Conservation (phyloP, 1,284 basidiomycete genomes). For the Cryptococcus sp. region DNA sequence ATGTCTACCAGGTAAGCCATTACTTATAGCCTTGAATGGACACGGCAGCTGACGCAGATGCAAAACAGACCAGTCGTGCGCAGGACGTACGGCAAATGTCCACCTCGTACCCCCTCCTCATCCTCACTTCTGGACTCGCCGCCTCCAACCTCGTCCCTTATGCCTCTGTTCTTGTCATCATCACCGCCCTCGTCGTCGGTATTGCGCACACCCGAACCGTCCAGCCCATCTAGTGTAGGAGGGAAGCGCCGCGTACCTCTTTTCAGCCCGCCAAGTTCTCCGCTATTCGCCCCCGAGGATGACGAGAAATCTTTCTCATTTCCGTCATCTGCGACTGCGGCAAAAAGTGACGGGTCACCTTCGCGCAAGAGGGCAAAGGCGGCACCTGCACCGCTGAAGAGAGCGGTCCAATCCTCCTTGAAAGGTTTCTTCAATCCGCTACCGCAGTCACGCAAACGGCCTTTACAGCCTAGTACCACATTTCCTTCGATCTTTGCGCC, state of each 20-base stretch:
- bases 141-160: conserved; percentile 9
- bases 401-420: conserved; percentile 26
- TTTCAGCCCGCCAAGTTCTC: conserved; percentile 4
- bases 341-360: background rate
- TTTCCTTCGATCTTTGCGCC: conserved; percentile 1
- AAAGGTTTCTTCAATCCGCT: conserved; percentile 39
- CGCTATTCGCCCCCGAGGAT: conserved; percentile 12
- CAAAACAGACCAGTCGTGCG: conserved; percentile 29
- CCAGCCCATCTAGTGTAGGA: conserved; percentile 1
- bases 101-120: conserved; percentile 14
- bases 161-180: conserved; percentile 10
- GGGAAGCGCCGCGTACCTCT: background rate
- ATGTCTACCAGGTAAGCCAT: conserved; percentile 11
- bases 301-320: conserved; percentile 11
- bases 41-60: background rate
- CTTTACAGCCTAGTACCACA: conserved; percentile 11
- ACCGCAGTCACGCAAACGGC: conserved; percentile 17
- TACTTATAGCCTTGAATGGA: background rate
- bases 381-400: conserved; percentile 7
- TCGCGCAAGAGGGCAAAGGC: background rate
- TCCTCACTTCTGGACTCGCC: conserved; percentile 17
- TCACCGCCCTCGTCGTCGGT: conserved; percentile 19
- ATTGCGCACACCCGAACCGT: conserved; percentile 12
- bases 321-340: background rate
- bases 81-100: conserved; percentile 38